These are phyloP conservation scores for Quercus mongolica DNA, from an alignment of 306 rosid genomes.

Conservation along the genomic window DNA sequence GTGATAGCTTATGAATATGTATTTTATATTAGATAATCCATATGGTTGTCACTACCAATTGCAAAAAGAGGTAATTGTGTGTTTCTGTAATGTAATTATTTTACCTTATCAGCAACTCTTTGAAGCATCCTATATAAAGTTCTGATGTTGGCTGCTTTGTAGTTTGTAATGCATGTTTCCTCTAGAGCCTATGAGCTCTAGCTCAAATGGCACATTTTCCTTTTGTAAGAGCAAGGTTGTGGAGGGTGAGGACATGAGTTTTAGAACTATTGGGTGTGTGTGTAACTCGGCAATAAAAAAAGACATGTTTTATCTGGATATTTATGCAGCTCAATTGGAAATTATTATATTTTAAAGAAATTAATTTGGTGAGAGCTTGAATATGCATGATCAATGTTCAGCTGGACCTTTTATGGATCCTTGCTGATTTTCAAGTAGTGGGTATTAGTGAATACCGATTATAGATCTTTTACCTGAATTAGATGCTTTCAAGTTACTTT, in stretches of 20 bases:
- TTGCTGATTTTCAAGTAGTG: not conserved
- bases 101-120: not conserved
- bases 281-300: too few species aligned
- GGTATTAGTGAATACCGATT: not conserved
- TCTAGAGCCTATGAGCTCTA: not conserved
- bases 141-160: not conserved
- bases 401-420: not conserved
- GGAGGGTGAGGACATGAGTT: too few species aligned
- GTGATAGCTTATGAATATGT: not conserved
- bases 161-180: not conserved
- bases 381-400: not conserved
- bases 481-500: not conserved
- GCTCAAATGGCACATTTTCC: too few species aligned
- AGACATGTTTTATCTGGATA: not conserved
- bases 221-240: too few species aligned
- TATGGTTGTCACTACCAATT: not conserved
- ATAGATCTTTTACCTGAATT: not conserved
- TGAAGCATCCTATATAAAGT: not conserved
- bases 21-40: not conserved
- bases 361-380: not conserved
- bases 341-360: not conserved
- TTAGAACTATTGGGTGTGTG: too few species aligned
- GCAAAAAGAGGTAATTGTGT: not conserved
- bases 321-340: not conserved
- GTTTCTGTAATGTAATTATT: not conserved